Evolutionary conservation across 805 yeast genomes (phyloP).

Genomic region (Priceomyces medius): DNA sequence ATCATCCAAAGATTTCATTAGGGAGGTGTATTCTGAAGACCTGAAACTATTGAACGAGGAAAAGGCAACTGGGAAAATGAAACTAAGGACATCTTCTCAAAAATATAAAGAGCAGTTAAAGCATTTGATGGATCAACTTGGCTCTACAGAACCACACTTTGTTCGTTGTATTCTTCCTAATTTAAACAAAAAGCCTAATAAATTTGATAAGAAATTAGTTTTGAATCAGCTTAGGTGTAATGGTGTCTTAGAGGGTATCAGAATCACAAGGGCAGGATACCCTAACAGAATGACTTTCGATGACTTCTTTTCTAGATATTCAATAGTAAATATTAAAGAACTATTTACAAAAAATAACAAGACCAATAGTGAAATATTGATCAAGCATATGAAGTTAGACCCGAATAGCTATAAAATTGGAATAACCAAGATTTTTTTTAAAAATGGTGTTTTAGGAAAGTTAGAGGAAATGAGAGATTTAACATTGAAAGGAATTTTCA

Average conservation of each 20-base stretch:
- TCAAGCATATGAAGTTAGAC: constrained; percentile 63
- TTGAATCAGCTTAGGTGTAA: constrained; percentile 90
- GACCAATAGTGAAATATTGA: constrained; percentile 65
- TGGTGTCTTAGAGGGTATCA: constrained; percentile 96
- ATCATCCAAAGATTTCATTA: constrained; percentile 59
- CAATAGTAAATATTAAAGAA: constrained; percentile 56
- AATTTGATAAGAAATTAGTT: constrained; percentile 73
- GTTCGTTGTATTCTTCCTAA: constrained; percentile 96
- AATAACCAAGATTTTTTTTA: constrained; percentile 69
- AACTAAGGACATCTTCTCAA: constrained; percentile 68
- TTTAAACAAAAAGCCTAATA: constrained; percentile 63
- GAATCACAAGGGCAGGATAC: constrained; percentile 95
- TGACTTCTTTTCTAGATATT: constrained; percentile 75
- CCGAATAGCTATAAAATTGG: constrained; percentile 63
- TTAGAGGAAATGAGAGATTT: constrained; percentile 76
- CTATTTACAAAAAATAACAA: constrained; percentile 50
- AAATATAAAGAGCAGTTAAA: constrained; percentile 84
- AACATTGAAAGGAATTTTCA: constrained; percentile 53
- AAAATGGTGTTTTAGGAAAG: constrained; percentile 74
- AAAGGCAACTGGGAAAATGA: constrained; percentile 35
- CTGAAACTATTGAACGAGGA: constrained; percentile 17
- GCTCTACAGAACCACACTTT: constrained; percentile 89
- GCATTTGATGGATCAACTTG: constrained; percentile 67
- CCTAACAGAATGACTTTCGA: constrained; percentile 88
- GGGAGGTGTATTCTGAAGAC: constrained; percentile 49